These are phyloP conservation scores for Penicillium sp. DNA, from an alignment of 2,329 filamentous ascomycete genomes.

Conservation along the genomic window DNA sequence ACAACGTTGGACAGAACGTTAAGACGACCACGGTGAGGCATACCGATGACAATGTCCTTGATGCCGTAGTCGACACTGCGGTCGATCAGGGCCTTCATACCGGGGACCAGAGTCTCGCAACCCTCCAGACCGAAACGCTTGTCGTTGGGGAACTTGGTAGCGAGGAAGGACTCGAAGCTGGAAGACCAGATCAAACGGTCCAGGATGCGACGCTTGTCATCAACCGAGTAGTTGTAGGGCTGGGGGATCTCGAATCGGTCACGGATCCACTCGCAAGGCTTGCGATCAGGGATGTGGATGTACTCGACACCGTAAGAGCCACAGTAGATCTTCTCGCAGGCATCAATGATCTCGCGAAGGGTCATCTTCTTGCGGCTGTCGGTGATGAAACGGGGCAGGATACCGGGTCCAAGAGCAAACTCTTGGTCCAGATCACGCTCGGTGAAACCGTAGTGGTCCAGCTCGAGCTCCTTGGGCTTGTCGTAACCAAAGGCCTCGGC, in stretches of 20 bases:
- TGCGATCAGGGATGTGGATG: constrained; percentile 96
- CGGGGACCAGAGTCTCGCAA: constrained; percentile 93
- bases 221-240: constrained; percentile 95
- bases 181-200: constrained; percentile 98
- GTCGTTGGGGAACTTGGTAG: constrained; percentile 98
- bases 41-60: constrained; percentile 98
- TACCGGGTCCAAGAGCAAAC: constrained; percentile 89
- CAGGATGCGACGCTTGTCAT: constrained; percentile 96
- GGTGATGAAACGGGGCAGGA: constrained; percentile 88
- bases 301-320: constrained; percentile 98
- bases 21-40: constrained; percentile 97
- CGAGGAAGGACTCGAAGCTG: constrained; percentile 92
- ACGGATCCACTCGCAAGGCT: constrained; percentile 97
- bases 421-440: constrained; percentile 92
- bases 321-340: constrained; percentile 95
- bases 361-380: constrained; percentile 94
- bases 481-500: constrained; percentile 80
- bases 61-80: constrained; percentile 97
- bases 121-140: constrained; percentile 99
- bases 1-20: constrained; percentile 99
- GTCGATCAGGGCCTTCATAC: constrained; percentile 99
- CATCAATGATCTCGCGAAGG: constrained; percentile 85
- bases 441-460: constrained; percentile 92
- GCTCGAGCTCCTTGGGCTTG: constrained; percentile 87
- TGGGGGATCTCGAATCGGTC: constrained; percentile 91